Base-by-base conservation (phyloP, 2,329 filamentous ascomycete genomes). In the Metarhizium guizhouense region DNA sequence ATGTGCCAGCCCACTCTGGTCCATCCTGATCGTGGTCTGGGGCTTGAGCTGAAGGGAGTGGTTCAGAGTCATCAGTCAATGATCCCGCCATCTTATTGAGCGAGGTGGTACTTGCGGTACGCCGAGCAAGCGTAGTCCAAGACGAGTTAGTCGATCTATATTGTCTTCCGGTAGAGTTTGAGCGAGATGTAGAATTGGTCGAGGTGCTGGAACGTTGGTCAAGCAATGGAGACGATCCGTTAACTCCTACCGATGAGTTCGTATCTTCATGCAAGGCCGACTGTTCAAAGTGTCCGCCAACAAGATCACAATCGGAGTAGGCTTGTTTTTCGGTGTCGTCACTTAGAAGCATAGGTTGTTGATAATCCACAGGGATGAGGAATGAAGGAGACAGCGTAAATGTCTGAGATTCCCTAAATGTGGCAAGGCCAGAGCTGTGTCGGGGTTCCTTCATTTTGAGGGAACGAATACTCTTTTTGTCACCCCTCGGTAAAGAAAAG, bases 381-480 rank as follows among this genome's bases (percentile, higher is more conserved):
- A 86, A 72, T 3, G 80, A 80, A 0, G 83, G 83, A 7, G 83
- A 85, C 38, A 85, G 67, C 47, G 73, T 76, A 63, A 84, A 84
- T 14, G 78, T 80, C 55, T 84, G 78, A 0, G 76, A 77, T 64
- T 85, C 82, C 61, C 77, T 78, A 65, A 81, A 84, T 63, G 75
- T 82, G 2, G 76, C 79, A 0, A 75, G 73, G 14, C 74, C 72
- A 3, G 82, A 81, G 30, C 70, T 68, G 36, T 67, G 72, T 52
- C 73, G 72, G 43, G 67, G 65, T 55, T 75, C 71, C 58, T 67
- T 64, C 59, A 61, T 57, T 30, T 67, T 64, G 57, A 62, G 57
- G 32, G 60, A 62, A 40, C 65, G 65, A 29, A 47, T 58, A 51
- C 43, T 65, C 65, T 58, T 77, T 65, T 50, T 67, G 59, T 73